Evolutionary conservation across 176 grass and related monocot species (phyloP), one percentile per base, ranked within the genome.

Genomic region (Chloris gayana): DNA sequence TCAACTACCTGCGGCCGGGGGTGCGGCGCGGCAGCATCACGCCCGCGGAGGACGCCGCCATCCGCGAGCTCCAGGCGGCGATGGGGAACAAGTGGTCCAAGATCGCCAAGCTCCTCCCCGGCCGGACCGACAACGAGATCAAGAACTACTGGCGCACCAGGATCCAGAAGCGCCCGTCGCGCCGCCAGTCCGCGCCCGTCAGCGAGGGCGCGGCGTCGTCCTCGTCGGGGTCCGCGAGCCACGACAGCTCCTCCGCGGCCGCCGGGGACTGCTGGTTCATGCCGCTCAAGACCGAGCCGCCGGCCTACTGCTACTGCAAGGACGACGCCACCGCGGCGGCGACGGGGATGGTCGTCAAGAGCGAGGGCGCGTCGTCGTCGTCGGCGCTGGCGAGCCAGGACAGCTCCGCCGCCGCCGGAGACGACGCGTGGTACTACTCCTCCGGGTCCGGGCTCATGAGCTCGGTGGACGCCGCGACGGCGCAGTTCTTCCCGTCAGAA

Each of bases 91-190:
- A 53, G 64, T 97, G 93, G 93, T 88, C 90, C 29, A 90, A 86
- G 86, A 97, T 97, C 74, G 80, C 93, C 61, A 88, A 81, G 85
- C 86, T 88, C 71, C 85, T 97, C 30, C 93, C 93, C 2, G 93
- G 90, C 17, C 73, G 93, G 24, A 97, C 93, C 6, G 93, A 97
- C 72, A 93, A 97, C 85, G 93, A 97, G 73, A 85, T 97, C 82
- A 97, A 97, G 76, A 97, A 97, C 88, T 93, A 93, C 79, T 93
- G 93, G 93, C 84, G 93, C 80, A 97, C 93, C 53, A 80, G 88
- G 88, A 80, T 97, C 79, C 90, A 93, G 66, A 91, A 76, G 89
- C 84, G 84, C 3, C 63, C 14, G 25, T 33, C 39, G 2, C 58
- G 58, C 58, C 0, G 4, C 9, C 24, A 12, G 6, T 6, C 44